Base-by-base conservation (phyloP, 768 basidiomycete species). In the Amanita pallidorosea region DNA sequence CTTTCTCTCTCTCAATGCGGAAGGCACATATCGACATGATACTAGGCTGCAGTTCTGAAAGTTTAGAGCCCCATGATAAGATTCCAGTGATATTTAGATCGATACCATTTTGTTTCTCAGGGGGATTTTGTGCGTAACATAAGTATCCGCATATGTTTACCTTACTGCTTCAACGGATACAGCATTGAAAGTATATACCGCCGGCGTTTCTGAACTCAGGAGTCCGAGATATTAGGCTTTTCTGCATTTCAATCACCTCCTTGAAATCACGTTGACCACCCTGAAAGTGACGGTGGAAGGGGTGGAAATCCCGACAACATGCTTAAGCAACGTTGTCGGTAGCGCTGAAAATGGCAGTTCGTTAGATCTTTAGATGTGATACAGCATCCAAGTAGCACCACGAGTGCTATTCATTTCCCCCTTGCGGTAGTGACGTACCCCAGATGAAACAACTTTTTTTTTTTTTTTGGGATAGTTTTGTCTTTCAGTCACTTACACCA, bases 301-400 rank as follows among this genome's bases (percentile, higher is more conserved):
- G 13, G 25, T 18, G 31, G 45, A 20, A 15, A 18, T 23, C 7
- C 35, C 7, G n/a, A 11, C 11, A 17, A 40, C 47, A 49, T 29
- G 47, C 47, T 17, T 13, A 29, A 27, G 37, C 47, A 49, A 49
- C 47, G 47, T 49, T 37, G 23, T 18, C 40, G 47, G 20, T 13
- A 25, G 27, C 36, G 40, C 37, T 37, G 44, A 52, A 13, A 45
- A 52, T 7, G 34, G 44, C 12, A 45, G n/a, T 20, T 18, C 7
- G 23, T 11, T 7, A 27, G 43, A 31, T 12, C 9, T 11, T 7
- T 31, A 27, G 25, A 12, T 31, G 7, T n/a, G 22, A 45, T n/a
- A 44, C 25, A 15, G 23, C 22, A 34, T 8, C 27, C 25, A 25
- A 6, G 25, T 29, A 2, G 23, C 23, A 23, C 5, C 5, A 5